phyloP scores from a whole-genome alignment of 345 rosid genomes.

The Leavenworthia alabamica region DNA sequence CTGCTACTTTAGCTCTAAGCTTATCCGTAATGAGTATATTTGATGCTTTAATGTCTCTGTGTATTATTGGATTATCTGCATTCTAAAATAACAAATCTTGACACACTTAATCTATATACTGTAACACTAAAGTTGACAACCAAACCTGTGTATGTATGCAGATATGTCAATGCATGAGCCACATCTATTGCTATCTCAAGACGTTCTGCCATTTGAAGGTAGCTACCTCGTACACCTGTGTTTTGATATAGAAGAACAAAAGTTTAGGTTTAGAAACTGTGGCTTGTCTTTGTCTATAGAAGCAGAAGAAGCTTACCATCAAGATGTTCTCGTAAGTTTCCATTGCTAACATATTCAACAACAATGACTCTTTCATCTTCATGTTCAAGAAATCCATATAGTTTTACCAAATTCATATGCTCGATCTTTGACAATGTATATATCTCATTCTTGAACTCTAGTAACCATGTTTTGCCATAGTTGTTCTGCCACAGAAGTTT shows the following conservation, averaged over 20 bases:
- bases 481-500: constrained; percentile 45
- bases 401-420: constrained; percentile 77
- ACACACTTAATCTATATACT: background rate
- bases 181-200: constrained; percentile 88
- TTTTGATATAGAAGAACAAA: background rate
- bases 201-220: constrained; percentile 69
- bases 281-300: background rate
- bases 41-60: constrained; percentile 83
- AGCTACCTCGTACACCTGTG: constrained; percentile 56
- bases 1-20: constrained; percentile 84
- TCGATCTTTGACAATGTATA: constrained; percentile 77
- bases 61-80: constrained; percentile 83
- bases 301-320: constrained; percentile 57
- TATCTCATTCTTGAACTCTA: constrained; percentile 83
- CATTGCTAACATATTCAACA: constrained; percentile 72
- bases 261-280: background rate
- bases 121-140: background rate
- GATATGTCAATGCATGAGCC: constrained; percentile 87
- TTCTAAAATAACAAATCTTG: background rate
- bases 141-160: constrained; percentile 77
- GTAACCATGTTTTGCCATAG: constrained; percentile 35
- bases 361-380: constrained; percentile 61
- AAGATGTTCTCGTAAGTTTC: constrained; percentile 77
- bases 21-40: constrained; percentile 69
- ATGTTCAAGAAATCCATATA: constrained; percentile 68